Conservation (phyloP, 805 yeast genomes). For the Cyberlindnera xylosilytica region DNA sequence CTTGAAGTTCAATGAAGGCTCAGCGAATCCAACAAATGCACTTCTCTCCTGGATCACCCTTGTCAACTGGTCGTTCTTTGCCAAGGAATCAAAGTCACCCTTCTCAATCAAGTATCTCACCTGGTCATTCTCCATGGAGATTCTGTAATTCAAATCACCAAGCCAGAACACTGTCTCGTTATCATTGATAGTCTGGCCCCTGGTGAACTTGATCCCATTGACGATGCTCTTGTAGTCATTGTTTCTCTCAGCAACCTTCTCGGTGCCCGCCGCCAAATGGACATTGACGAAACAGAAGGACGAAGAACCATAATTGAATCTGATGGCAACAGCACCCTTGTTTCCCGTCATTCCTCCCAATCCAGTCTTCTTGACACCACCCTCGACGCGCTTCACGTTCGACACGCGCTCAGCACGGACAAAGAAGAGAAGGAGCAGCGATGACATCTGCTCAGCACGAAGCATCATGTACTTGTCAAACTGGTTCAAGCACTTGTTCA, state of each 20-base stretch:
- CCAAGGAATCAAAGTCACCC: conserved; percentile 47
- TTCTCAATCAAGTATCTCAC: conserved; percentile 56
- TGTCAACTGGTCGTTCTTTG: conserved; percentile 82
- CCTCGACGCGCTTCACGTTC: conserved; percentile 79
- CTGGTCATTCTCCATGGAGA: conserved; percentile 65
- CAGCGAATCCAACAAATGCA: conserved; percentile 69
- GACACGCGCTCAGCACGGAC: conserved; percentile 80
- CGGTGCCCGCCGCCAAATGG: conserved; percentile 91
- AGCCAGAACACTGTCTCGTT: conserved; percentile 85
- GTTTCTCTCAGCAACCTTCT: conserved; percentile 78
- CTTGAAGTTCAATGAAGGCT: conserved; percentile 64
- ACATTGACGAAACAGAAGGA: conserved; percentile 83
- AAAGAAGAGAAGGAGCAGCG: conserved; percentile 56
- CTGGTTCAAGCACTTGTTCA: conserved; percentile 50
- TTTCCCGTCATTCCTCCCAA: conserved; percentile 96
- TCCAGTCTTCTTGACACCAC: conserved; percentile 87
- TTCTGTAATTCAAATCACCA: conserved; percentile 92
- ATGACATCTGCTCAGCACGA: conserved; percentile 49
- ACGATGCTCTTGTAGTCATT: conserved; percentile 76
- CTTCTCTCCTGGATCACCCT: conserved; percentile 68
- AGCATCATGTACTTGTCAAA: conserved; percentile 47
- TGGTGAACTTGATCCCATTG: conserved; percentile 72
- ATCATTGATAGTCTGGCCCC: conserved; percentile 73
- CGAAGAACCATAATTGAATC: conserved; percentile 79
- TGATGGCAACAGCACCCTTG: conserved; percentile 93